These are phyloP conservation scores for Trichoderma simmonsii DNA, from an alignment of 2,329 filamentous ascomycete genomes.

Conservation along the genomic window DNA sequence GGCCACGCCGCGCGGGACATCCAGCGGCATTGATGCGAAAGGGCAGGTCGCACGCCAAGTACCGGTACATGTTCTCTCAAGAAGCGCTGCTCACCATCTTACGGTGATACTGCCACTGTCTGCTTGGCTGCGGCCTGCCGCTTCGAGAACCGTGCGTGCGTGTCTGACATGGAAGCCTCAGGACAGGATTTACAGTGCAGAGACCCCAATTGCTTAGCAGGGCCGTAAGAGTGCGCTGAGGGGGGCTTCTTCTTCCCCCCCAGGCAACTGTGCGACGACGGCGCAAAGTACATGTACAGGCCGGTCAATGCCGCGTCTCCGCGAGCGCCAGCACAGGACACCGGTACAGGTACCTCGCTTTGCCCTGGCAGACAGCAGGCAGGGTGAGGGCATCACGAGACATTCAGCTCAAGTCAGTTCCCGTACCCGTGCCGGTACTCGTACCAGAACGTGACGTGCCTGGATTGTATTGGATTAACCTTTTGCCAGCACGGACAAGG, in stretches of 20 bases:
- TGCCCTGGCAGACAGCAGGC: background rate
- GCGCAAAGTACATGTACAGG: background rate
- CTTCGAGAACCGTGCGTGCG: background rate
- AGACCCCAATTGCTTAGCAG: background rate
- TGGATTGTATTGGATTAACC: background rate
- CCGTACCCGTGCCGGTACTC: background rate
- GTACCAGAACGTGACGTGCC: background rate
- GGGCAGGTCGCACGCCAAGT: background rate
- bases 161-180: background rate
- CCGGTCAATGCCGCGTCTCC: background rate
- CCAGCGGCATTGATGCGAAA: background rate
- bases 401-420: background rate
- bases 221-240: background rate
- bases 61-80: background rate
- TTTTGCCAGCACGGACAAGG: background rate
- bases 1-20: background rate
- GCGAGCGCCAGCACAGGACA: background rate
- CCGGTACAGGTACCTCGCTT: background rate
- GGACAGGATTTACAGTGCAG: background rate
- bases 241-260: background rate
- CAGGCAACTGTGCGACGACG: background rate
- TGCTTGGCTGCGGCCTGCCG: background rate
- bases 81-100: background rate
- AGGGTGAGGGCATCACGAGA: slow-evolving; percentile 8
- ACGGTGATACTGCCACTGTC: background rate